Conservation (phyloP, 73 alveolate genomes). For the Symbiodinium natans region DNA sequence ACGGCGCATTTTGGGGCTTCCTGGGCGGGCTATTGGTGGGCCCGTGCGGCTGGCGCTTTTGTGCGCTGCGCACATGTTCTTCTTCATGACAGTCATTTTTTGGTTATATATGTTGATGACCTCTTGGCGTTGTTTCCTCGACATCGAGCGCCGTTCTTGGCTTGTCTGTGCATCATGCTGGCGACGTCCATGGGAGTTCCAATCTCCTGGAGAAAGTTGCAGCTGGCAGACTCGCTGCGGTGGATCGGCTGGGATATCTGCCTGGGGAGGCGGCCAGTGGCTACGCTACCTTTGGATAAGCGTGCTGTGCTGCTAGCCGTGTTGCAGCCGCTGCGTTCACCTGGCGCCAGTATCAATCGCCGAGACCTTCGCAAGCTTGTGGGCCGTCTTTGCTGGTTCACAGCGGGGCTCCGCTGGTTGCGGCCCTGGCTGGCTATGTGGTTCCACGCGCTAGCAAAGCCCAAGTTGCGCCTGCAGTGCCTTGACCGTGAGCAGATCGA, state of each 20-base stretch:
- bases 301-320: background rate
- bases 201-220: background rate
- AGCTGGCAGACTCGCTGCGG: background rate
- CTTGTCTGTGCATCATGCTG: background rate
- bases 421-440: background rate
- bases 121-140: background rate
- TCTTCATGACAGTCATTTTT: background rate
- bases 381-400: too few relatives aligned
- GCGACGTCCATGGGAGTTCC: background rate
- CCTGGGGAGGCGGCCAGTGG: background rate
- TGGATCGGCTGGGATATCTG: slow-evolving; percentile 31
- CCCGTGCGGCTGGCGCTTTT: background rate
- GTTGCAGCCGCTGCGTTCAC: background rate
- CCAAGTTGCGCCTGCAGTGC: background rate
- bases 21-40: background rate
- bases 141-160: background rate
- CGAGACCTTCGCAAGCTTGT: too few relatives aligned
- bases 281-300: background rate
- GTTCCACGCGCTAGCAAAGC: background rate
- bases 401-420: slow-evolving; percentile 31
- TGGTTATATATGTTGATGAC: slow-evolving; percentile 4
- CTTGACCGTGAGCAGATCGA: background rate
- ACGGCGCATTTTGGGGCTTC: background rate
- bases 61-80: background rate
- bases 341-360: background rate